Conservation (phyloP, 371 early-diverging fungal species). For the Dinochytrium kinnereticum region DNA sequence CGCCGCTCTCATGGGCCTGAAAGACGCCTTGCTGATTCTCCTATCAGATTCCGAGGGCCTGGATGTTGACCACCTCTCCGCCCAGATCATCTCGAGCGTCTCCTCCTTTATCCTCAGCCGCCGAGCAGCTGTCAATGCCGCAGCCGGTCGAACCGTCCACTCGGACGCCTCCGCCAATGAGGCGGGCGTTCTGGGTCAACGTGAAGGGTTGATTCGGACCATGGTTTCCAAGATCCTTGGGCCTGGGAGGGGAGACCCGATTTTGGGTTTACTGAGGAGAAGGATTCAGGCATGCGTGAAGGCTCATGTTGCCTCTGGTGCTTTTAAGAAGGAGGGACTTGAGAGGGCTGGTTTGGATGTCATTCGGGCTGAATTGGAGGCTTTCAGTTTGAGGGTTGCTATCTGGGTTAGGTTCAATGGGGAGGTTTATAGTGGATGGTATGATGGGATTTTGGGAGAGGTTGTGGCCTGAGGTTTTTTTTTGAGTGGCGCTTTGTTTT, state of each 20-base stretch:
- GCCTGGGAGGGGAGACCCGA: constrained; percentile 60
- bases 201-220: constrained; percentile 54
- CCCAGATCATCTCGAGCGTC: constrained; percentile 40
- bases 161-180: not conserved
- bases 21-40: constrained; percentile 59
- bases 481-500: not conserved
- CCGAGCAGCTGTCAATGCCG: constrained; percentile 1
- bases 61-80: constrained; percentile 52
- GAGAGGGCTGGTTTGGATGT: constrained; percentile 66
- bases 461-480: constrained; percentile 13
- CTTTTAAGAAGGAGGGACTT: constrained; percentile 52
- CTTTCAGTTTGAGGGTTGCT: constrained; percentile 53
- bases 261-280: constrained; percentile 68
- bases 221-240: constrained; percentile 79
- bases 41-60: constrained; percentile 52
- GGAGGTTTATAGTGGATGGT: constrained; percentile 69
- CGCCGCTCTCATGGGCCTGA: constrained; percentile 45
- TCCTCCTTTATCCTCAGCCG: constrained; percentile 1
- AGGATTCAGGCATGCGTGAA: constrained; percentile 62
- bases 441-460: constrained; percentile 59
- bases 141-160: not conserved
- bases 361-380: constrained; percentile 61
- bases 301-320: constrained; percentile 58
- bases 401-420: constrained; percentile 67
- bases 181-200: not conserved